phyloP scores from a whole-genome alignment of 805 yeast genomes.

The Myxozyma vanderwaltii region DNA sequence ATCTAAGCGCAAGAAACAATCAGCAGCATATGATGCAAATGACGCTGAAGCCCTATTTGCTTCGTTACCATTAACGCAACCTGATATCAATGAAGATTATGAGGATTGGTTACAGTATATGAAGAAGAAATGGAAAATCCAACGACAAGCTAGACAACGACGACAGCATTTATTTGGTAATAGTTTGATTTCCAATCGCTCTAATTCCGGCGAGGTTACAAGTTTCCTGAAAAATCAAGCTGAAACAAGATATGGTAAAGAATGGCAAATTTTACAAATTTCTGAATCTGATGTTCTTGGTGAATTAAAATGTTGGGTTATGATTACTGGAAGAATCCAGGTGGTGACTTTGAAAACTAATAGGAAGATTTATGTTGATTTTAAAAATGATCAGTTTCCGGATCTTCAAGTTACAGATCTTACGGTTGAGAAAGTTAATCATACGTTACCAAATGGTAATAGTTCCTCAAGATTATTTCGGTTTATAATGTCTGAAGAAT shows the following conservation, averaged over 20 bases:
- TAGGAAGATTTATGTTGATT: conserved; percentile 68
- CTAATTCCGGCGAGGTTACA: conserved; percentile 54
- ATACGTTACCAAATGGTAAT: conserved; percentile 70
- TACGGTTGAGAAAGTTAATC: conserved; percentile 58
- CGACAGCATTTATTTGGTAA: conserved; percentile 80
- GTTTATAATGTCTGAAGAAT: conserved; percentile 67
- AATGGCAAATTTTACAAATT: conserved; percentile 86
- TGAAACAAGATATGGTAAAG: conserved; percentile 64
- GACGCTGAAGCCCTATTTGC: conserved; percentile 52
- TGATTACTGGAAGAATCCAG: conserved; percentile 73
- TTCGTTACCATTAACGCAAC: conserved; percentile 40
- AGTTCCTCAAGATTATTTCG: conserved; percentile 55
- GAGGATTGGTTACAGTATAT: conserved; percentile 62
- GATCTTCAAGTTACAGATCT: conserved; percentile 49
- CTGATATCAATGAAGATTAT: conserved; percentile 45
- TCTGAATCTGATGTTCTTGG: conserved; percentile 65
- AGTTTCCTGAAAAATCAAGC: conserved; percentile 75
- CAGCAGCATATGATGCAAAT: conserved; percentile 34
- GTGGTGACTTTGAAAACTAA: conserved; percentile 72
- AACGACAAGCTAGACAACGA: conserved; percentile 68
- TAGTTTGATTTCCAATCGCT: conserved; percentile 49
- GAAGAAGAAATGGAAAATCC: conserved; percentile 85
- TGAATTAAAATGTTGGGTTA: conserved; percentile 69
- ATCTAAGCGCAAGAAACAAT: conserved; percentile 43
- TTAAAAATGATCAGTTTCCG: conserved; percentile 54